These are phyloP conservation scores for Paramecium pentaurelia DNA, from an alignment of 73 alveolate species.

Conservation along the genomic window DNA sequence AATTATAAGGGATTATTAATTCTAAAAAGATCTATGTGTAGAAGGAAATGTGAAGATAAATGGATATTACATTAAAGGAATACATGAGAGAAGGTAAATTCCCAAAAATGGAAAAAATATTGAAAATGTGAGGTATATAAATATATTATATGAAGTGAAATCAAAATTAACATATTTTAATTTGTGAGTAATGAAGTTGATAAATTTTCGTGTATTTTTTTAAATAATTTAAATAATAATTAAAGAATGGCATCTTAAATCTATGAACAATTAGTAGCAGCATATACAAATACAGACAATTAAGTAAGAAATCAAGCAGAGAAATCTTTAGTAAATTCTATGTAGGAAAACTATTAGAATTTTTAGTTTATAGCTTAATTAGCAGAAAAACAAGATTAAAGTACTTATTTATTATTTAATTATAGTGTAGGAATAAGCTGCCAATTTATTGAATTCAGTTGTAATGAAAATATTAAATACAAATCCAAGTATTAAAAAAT, in stretches of 20 bases:
- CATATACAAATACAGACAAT: constrained; percentile 7
- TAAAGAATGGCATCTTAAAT: neutral
- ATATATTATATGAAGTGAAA: neutral
- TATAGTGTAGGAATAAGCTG: constrained; percentile 26
- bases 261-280: neutral
- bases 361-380: constrained; percentile 4
- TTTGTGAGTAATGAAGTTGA: neutral
- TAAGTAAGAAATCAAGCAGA: neutral
- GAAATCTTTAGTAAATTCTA: neutral
- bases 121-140: neutral
- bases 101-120: neutral
- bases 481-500: neutral
- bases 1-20: neutral
- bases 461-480: neutral
- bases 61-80: neutral
- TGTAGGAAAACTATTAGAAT: neutral
- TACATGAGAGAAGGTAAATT: neutral
- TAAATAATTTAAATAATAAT: neutral
- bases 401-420: neutral
- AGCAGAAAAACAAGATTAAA: neutral
- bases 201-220: neutral
- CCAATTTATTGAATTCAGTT: neutral
- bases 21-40: neutral
- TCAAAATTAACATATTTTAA: neutral
- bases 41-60: constrained; percentile 9